Evolutionary conservation across 495 filamentous ascomycete genomes (phyloP).

Genomic region (Penicillium riverlandense): DNA sequence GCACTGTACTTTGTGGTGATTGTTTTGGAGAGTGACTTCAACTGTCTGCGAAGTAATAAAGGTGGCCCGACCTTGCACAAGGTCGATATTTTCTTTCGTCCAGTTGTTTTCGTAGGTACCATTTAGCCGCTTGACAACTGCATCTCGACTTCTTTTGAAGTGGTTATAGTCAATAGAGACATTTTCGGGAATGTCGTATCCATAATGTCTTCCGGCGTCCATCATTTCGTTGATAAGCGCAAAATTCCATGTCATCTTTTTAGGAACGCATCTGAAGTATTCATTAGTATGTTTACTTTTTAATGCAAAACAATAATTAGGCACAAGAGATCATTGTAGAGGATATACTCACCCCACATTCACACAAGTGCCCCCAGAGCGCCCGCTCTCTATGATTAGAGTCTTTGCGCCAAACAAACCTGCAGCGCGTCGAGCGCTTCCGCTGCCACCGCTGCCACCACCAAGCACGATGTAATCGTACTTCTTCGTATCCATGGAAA

Average conservation of each 20-base stretch:
- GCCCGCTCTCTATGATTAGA: slow-evolving; percentile 53
- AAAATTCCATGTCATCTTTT: slow-evolving; percentile 59
- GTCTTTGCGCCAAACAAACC: slow-evolving; percentile 70
- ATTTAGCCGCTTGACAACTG: slow-evolving; percentile 42
- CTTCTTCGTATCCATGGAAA: slow-evolving; percentile 62
- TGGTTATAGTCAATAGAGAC: slow-evolving; percentile 43
- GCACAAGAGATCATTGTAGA: neutral
- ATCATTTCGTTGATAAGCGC: slow-evolving; percentile 49
- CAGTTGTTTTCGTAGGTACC: slow-evolving; percentile 51
- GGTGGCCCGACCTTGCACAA: slow-evolving; percentile 48
- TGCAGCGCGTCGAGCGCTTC: slow-evolving; percentile 64
- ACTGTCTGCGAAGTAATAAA: slow-evolving; percentile 45
- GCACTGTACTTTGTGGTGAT: slow-evolving; percentile 34
- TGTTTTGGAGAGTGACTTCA: slow-evolving; percentile 41
- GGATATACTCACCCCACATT: slow-evolving; percentile 48
- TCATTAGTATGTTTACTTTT: neutral
- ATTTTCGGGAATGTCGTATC: slow-evolving; percentile 45
- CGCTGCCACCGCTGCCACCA: slow-evolving; percentile 78
- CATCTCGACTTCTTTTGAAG: slow-evolving; percentile 51
- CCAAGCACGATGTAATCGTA: slow-evolving; percentile 85
- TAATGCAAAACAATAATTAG: neutral
- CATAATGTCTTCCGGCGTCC: slow-evolving; percentile 44
- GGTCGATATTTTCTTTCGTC: slow-evolving; percentile 47
- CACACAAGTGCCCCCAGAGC: slow-evolving; percentile 52
- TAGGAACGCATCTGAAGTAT: slow-evolving; percentile 47